These are phyloP conservation scores for Pyrus pyrifolia DNA, from an alignment of 306 rosid species.

Conservation along the genomic window DNA sequence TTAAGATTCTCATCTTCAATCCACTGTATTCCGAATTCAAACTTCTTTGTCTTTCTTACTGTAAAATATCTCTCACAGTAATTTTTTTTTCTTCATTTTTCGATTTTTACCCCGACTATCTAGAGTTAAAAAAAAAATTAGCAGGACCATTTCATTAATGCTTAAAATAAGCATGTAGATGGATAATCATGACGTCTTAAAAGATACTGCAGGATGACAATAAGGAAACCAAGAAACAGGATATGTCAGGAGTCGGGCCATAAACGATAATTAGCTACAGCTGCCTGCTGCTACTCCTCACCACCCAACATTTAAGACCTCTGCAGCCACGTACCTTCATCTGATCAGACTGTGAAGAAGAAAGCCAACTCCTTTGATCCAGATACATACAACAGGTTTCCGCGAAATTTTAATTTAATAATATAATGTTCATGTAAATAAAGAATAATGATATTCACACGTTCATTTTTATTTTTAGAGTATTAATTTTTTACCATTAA, in stretches of 20 bases:
- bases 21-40: no score
- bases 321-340: not conserved
- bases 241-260: not conserved
- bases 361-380: not conserved
- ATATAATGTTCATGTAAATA: no score
- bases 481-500: no score
- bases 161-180: not conserved
- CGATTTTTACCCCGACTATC: not conserved
- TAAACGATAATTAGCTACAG: not conserved
- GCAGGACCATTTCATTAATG: not conserved
- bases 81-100: not conserved
- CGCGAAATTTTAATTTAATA: no score
- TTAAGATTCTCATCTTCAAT: no score
- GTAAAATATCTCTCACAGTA: no score
- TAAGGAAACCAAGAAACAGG: not conserved
- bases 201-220: not conserved
- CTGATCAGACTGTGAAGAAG: not conserved
- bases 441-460: no score
- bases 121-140: not conserved
- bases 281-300: not conserved
- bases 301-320: not conserved
- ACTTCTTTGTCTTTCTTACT: no score
- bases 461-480: fast-evolving
- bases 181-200: not conserved
- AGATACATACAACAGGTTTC: no score